phyloP scores from a whole-genome alignment of 176 grass and related monocot genomes.

The Dendrocalamus sinicus region DNA sequence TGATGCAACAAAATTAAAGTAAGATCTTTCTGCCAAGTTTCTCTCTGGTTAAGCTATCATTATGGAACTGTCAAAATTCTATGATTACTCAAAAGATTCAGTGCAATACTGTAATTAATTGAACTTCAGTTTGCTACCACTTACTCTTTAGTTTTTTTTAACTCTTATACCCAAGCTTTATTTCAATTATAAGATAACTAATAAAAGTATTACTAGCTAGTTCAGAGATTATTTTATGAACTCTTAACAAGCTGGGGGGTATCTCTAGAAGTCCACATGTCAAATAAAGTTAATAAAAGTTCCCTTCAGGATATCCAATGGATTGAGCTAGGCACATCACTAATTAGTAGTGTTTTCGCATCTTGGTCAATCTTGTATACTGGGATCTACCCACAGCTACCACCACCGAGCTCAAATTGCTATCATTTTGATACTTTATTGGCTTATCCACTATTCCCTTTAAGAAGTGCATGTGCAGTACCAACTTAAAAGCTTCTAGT shows the following conservation, averaged over 20 bases:
- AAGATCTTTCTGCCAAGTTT: conserved; percentile 33
- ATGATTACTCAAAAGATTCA: conserved; percentile 3
- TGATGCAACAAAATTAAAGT: conserved; percentile 90
- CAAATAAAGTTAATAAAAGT: conserved; percentile 7
- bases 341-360: background rate
- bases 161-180: background rate
- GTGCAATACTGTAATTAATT: background rate
- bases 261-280: background rate
- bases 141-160: background rate
- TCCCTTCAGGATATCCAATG: background rate
- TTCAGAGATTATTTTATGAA: background rate
- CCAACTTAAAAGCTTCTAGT: background rate
- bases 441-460: background rate
- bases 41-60: conserved; percentile 5
- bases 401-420: background rate
- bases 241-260: background rate
- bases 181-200: conserved; percentile 15
- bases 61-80: background rate
- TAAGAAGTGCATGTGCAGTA: background rate
- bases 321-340: background rate
- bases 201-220: background rate
- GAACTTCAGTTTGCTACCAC: background rate
- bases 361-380: conserved; percentile 11
- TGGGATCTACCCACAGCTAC: background rate
- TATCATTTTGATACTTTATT: background rate